Base-by-base conservation (phyloP, 805 yeast genomes). In the Torulaspora quercuum region DNA sequence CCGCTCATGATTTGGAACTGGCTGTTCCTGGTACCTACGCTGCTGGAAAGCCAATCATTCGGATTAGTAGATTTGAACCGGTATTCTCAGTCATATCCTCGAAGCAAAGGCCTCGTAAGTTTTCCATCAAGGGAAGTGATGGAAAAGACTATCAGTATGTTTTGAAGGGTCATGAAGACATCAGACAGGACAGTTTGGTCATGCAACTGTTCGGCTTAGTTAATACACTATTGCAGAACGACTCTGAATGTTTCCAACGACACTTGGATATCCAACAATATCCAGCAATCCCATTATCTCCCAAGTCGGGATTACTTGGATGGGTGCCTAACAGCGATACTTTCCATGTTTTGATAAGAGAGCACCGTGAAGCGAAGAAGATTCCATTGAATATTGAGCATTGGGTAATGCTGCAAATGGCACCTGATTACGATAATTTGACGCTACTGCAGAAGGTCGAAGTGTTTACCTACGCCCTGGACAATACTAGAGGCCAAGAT, bases 321-420 rank as follows among this genome's bases (percentile, higher is more conserved):
- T 92, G 97, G 97, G 98, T 92, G 30, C 92, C 95, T 5, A 90
- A 92, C 59, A 82, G 95, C 52, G 98, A 94, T 55, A 92, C 99
- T 0, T 83, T 92, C 76, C 97, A 92, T 61, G 89, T 82, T 5
- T 70, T 92, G 45, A 90, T 92, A 37, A 75, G 88, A 43, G 97
- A 90, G 50, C 88, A 89, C 58, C 76, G 99, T 51, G 97, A 88
- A 48, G 82, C 90, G 6, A 75, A 95, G 41, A 89, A 87, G 67
- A 85, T 89, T 29, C 71, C 90, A 43, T 66, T 90, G 46, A 90
- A 90, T 58, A 86, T 90, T 50, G 98, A 90, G 60, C 97, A 90
- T 58, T 73, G 97, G 46, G 85, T 90, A 38, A 89, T 90, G 95
- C 64, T 87, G 24, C 97, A 90, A 59, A 90, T 90, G 97, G 95